Evolutionary conservation across 345 rosid species (phyloP), one percentile per base, ranked within the genome.

Genomic region (Euphorbia tirucalli): DNA sequence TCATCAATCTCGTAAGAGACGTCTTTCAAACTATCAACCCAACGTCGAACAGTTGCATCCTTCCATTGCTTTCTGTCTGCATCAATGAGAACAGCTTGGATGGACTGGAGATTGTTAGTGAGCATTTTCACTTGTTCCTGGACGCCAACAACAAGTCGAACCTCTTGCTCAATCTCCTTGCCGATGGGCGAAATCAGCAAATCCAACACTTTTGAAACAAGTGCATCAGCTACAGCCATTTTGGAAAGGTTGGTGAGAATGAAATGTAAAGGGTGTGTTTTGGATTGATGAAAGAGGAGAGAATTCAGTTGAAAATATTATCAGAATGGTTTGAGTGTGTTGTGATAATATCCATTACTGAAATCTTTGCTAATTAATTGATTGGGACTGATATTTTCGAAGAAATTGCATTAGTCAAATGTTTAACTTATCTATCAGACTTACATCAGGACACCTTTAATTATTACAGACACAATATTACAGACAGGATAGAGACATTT

Each of bases 1-100:
- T 67, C 68, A 7, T 67, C 68, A 2, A 74, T 18, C 30, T 74
- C 68, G 18, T 67, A 74, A 13, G 18, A 13, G 4, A 61, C 21
- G 1, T 46, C 43, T 68, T 48, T 60, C 11, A 74, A 31, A 43
- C 68, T 10, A 37, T 13, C 77, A 0, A 74, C 8, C 72, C 77
- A 67, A 6, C 0, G 16, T 0, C 11, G 61, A n/a, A 67, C 30
- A 0, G 11, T 4, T 6, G 0, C 6, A 9, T 67, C 68, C 61
- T 25, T 39, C 32, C 10, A 24, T 24, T 39, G 68, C 18, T 61
- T 48, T 25, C 39, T 11, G 44, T 67, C 77, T 60, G 68, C 77
- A 48, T 74, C 24, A 1, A 18, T 25, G 10, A 73, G 31, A 13
- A 55, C 72, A 56, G 10, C 72, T 24, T 69, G 18, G 37, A 69